phyloP scores from a whole-genome alignment of 495 filamentous ascomycete species.

The Durotheca rogersii region DNA sequence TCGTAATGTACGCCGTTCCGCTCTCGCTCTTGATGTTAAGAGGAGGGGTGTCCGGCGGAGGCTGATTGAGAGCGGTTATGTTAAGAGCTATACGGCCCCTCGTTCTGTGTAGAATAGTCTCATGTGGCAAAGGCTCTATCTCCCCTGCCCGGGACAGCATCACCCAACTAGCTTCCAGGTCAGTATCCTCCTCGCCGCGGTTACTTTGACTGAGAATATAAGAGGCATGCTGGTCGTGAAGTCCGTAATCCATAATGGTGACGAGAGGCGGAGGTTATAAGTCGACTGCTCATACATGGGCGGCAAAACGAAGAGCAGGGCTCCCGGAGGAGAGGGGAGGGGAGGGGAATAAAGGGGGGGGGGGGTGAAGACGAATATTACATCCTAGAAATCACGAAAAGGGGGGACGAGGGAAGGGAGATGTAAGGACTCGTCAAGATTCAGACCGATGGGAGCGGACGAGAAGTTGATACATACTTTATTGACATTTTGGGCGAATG shows the following conservation, averaged over 20 bases:
- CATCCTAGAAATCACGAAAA: too few relatives aligned
- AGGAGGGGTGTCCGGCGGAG: constrained; percentile 44
- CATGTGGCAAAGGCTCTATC: constrained; percentile 50
- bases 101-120: constrained; percentile 50
- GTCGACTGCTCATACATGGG: constrained; percentile 9
- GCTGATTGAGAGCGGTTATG: constrained; percentile 46
- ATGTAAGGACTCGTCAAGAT: constrained; percentile 10
- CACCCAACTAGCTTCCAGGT: constrained; percentile 54
- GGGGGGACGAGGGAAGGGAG: constrained; percentile 24
- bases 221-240: constrained; percentile 48
- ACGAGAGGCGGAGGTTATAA: constrained; percentile 6
- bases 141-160: constrained; percentile 53
- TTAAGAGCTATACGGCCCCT: constrained; percentile 46
- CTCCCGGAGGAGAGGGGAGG: constrained; percentile 29
- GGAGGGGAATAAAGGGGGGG: constrained; percentile 13
- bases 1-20: constrained; percentile 76
- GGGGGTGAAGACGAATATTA: constrained; percentile 22
- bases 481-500: constrained; percentile 60
- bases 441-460: constrained; percentile 22
- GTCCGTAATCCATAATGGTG: constrained; percentile 46
- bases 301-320: constrained; percentile 29
- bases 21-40: constrained; percentile 50
- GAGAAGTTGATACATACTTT: constrained; percentile 57
- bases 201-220: constrained; percentile 37
- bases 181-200: constrained; percentile 41